Conservation (phyloP, 495 filamentous ascomycete species). For the Venustampulla echinocandica region DNA sequence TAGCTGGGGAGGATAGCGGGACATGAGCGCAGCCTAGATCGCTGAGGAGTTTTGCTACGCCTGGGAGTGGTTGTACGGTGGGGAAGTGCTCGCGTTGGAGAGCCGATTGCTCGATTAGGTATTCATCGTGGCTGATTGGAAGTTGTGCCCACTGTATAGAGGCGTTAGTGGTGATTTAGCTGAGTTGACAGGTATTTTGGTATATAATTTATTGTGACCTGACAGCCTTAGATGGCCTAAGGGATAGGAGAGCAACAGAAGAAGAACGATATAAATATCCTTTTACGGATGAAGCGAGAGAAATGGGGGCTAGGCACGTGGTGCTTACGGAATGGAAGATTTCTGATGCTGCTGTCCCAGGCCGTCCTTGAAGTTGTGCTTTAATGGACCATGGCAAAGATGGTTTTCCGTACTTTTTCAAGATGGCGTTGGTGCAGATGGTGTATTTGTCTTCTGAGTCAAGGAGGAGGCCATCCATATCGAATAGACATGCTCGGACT, state of each 20-base stretch:
- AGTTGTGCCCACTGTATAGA: conserved; percentile 70
- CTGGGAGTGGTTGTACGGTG: conserved; percentile 63
- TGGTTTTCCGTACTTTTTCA: conserved; percentile 62
- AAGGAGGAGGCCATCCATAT: conserved; percentile 95
- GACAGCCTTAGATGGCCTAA: too few species aligned
- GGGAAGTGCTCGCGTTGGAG: conserved; percentile 69
- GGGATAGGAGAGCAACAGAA: too few species aligned
- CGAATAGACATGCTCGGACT: conserved; percentile 89
- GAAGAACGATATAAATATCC: too few species aligned
- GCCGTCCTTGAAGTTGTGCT: conserved; percentile 89
- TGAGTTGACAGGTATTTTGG: too few species aligned
- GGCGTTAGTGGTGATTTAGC: too few species aligned
- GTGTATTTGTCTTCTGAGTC: conserved; percentile 94
- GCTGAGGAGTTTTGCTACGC: conserved; percentile 59
- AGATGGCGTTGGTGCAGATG: conserved; percentile 67
- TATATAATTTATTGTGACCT: too few species aligned
- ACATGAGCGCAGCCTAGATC: conserved; percentile 29
- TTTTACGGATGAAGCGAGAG: too few species aligned
- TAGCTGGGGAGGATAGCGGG: too few species aligned
- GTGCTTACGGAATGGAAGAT: conserved; percentile 39
- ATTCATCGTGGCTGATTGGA: conserved; percentile 61
- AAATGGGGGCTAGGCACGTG: too few species aligned
- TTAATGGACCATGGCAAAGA: conserved; percentile 87
- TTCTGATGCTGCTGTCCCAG: conserved; percentile 52
- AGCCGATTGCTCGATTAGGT: conserved; percentile 42